Evolutionary conservation across 352 stramenopile species (phyloP).

Genomic region (Globisporangium nodosum): DNA sequence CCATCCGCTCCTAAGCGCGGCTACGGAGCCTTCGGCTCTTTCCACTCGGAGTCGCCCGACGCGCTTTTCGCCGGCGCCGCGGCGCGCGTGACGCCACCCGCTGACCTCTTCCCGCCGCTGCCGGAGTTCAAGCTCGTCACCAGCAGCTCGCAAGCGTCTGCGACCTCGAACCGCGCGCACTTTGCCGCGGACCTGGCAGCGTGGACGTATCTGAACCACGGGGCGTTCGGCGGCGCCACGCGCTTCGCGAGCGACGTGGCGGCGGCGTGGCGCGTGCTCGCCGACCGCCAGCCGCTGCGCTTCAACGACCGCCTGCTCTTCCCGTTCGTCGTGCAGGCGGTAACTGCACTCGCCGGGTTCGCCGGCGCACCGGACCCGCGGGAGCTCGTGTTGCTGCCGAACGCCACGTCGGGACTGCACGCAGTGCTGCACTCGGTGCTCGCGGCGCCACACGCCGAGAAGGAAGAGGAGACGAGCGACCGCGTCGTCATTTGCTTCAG

Average conservation of each 20-base stretch:
- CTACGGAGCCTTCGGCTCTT: constrained; percentile 75
- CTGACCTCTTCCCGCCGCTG: constrained; percentile 18
- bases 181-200: constrained; percentile 49
- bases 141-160: neutral
- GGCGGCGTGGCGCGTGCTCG: constrained; percentile 62
- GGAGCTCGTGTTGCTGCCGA: constrained; percentile 78
- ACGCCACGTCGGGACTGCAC: constrained; percentile 90
- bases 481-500: constrained; percentile 65
- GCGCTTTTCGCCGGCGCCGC: constrained; percentile 37
- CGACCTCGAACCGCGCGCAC: constrained; percentile 21
- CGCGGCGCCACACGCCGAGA: neutral
- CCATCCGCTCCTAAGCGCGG: constrained; percentile 11
- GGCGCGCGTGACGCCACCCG: constrained; percentile 7
- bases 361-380: constrained; percentile 38
- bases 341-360: constrained; percentile 72
- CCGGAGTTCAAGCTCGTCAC: constrained; percentile 1
- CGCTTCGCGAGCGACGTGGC: constrained; percentile 61
- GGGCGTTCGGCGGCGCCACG: constrained; percentile 87
- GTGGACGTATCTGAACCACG: constrained; percentile 95
- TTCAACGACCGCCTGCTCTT: constrained; percentile 93
- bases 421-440: constrained; percentile 64
- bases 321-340: constrained; percentile 75
- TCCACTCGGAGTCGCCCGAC: constrained; percentile 59
- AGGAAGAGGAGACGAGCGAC: constrained; percentile 7
- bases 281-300: constrained; percentile 86